Conservation (phyloP, 2,329 filamentous ascomycete genomes). For the Aschersonia sp. region DNA sequence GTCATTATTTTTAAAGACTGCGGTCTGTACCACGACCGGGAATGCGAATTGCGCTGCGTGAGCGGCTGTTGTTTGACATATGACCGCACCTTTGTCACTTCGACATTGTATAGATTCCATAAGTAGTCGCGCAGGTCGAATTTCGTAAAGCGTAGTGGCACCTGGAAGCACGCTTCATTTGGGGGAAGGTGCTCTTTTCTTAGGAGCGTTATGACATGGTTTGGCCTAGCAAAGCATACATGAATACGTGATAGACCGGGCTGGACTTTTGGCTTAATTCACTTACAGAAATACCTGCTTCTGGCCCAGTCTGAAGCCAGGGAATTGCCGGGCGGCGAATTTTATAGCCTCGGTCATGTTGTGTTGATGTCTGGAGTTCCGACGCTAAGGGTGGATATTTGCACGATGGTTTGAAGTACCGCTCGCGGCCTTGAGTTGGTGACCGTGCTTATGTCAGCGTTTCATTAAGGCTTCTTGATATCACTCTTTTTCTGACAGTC, state of each 20-base stretch:
- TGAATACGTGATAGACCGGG: neutral
- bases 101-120: slow-evolving; percentile 68
- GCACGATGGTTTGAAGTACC: no score
- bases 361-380: slow-evolving; percentile 6
- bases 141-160: slow-evolving; percentile 88
- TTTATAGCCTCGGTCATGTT: slow-evolving; percentile 26
- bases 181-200: slow-evolving; percentile 58
- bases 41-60: slow-evolving; percentile 33
- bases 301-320: slow-evolving; percentile 32
- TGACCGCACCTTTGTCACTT: slow-evolving; percentile 59
- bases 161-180: slow-evolving; percentile 76
- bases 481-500: neutral
- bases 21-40: slow-evolving; percentile 53
- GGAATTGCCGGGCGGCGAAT: slow-evolving; percentile 21
- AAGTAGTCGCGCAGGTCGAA: slow-evolving; percentile 94
- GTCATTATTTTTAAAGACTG: slow-evolving; percentile 82
- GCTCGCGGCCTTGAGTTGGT: no score
- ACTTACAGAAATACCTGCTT: slow-evolving; percentile 43
- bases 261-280: no score
- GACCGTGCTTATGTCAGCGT: slow-evolving; percentile 4
- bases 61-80: slow-evolving; percentile 52
- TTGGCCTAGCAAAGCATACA: slow-evolving; percentile 42
- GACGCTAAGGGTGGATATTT: neutral
- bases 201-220: slow-evolving; percentile 67
- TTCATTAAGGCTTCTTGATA: no score